Evolutionary conservation across 495 filamentous ascomycete genomes (phyloP).

Genomic region (Margaritispora aquatica): DNA sequence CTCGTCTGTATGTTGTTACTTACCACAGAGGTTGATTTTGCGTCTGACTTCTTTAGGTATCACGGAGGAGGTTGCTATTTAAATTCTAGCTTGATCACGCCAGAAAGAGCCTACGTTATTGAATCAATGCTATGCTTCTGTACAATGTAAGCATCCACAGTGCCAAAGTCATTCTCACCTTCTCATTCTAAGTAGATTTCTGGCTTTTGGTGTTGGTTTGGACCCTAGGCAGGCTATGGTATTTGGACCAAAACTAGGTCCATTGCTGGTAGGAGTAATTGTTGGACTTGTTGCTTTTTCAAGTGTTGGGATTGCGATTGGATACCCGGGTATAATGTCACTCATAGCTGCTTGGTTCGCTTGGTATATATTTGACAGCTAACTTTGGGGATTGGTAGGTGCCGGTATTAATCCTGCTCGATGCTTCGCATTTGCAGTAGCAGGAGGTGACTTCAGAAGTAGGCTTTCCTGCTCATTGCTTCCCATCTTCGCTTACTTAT

Average conservation of each 20-base stretch:
- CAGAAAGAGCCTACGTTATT: slow-evolving; percentile 34
- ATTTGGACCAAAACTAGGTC: slow-evolving; percentile 50
- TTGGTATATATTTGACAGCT: not conserved
- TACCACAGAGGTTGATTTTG: not conserved
- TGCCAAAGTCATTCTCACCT: not conserved
- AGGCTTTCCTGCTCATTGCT: not conserved
- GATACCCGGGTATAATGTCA: slow-evolving; percentile 30
- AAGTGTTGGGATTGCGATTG: slow-evolving; percentile 35
- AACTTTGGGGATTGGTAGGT: slow-evolving; percentile 6
- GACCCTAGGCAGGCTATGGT: slow-evolving; percentile 47
- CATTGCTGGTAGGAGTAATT: slow-evolving; percentile 45
- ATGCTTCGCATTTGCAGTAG: slow-evolving; percentile 25
- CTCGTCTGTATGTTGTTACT: slow-evolving; percentile 11
- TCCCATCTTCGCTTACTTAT: not conserved
- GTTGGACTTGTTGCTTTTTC: slow-evolving; percentile 41
- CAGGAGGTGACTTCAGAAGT: slow-evolving; percentile 23
- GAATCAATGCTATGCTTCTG: slow-evolving; percentile 39
- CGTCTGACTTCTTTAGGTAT: slow-evolving; percentile 14
- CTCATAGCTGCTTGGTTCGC: not conserved
- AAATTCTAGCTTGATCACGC: slow-evolving; percentile 17
- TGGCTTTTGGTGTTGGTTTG: slow-evolving; percentile 47
- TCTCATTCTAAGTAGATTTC: slow-evolving; percentile 21
- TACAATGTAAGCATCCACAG: slow-evolving; percentile 27
- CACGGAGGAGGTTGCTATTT: slow-evolving; percentile 32
- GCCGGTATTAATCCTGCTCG: slow-evolving; percentile 29